Evolutionary conservation across 305 asterid species (phyloP).

Genomic region (Fraxinus sp.): DNA sequence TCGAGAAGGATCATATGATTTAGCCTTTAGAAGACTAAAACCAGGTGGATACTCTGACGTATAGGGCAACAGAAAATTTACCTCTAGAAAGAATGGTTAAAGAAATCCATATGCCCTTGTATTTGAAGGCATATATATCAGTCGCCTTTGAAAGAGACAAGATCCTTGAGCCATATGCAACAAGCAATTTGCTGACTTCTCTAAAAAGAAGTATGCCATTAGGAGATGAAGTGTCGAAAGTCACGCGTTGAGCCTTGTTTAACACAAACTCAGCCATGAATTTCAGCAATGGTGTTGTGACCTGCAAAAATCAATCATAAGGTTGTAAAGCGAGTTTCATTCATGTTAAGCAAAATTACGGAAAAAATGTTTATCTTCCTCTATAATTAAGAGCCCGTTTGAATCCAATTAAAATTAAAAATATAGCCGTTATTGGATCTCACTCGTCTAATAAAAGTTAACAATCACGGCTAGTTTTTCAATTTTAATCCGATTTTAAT

Average conservation of each 20-base stretch:
- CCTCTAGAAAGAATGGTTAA: conserved; percentile 84
- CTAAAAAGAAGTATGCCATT: conserved; percentile 95
- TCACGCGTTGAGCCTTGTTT: conserved; percentile 91
- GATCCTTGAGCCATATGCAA: conserved; percentile 85
- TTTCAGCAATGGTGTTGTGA: conserved; percentile 88
- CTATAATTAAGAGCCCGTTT: not conserved
- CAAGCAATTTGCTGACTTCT: conserved; percentile 95
- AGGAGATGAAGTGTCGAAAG: conserved; percentile 93
- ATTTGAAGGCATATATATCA: conserved; percentile 85
- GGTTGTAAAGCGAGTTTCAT: conserved; percentile 16
- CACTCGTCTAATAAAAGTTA: too few species aligned
- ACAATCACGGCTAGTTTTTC: too few species aligned
- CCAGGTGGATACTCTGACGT: conserved; percentile 18
- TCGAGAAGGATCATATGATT: conserved; percentile 3
- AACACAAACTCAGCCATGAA: conserved; percentile 92
- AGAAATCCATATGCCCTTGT: conserved; percentile 96
- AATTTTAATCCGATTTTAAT: too few species aligned
- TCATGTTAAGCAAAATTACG: not conserved
- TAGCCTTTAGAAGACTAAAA: conserved; percentile 1
- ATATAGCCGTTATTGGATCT: too few species aligned
- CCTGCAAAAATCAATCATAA: conserved; percentile 49
- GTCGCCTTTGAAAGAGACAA: conserved; percentile 68
- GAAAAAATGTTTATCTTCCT: not conserved
- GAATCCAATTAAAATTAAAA: too few species aligned
- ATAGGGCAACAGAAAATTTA: conserved; percentile 29